Conservation (phyloP, 768 basidiomycete genomes). For the Boletus rubroflammeus region DNA sequence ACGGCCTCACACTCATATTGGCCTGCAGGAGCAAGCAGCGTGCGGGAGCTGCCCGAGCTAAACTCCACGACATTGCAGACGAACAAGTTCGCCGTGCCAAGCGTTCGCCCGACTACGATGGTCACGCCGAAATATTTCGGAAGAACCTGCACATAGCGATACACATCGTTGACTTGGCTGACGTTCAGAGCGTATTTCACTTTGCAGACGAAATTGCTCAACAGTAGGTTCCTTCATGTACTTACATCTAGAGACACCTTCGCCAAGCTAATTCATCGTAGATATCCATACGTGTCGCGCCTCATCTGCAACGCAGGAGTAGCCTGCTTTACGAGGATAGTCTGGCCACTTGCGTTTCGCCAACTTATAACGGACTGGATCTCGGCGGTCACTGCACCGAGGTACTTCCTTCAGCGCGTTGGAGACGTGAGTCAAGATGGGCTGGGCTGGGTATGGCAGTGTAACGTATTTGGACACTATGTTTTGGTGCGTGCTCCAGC, state of each 20-base stretch:
- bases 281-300: conserved; percentile 79
- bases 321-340: conserved; percentile 51
- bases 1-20: conserved; percentile 70
- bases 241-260: not conserved
- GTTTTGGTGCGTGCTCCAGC: conserved; percentile 51
- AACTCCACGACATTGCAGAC: conserved; percentile 54
- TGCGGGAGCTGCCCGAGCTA: conserved; percentile 57
- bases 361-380: conserved; percentile 49
- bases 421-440: conserved; percentile 66
- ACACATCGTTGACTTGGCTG: conserved; percentile 61
- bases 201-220: conserved; percentile 54
- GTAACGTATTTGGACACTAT: conserved; percentile 81
- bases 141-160: conserved; percentile 58
- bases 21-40: conserved; percentile 69
- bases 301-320: conserved; percentile 79
- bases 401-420: conserved; percentile 51
- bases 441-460: conserved; percentile 81
- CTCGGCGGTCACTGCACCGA: conserved; percentile 48
- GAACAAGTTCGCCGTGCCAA: conserved; percentile 42
- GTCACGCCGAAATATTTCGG: conserved; percentile 55
- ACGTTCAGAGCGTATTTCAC: conserved; percentile 53
- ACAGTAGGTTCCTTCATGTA: conserved; percentile 43
- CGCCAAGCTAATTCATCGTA: conserved; percentile 25
- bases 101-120: conserved; percentile 39
- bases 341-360: conserved; percentile 44